These are phyloP conservation scores for Fusarium ambrosium DNA, from an alignment of 2,329 filamentous ascomycete genomes.

Conservation along the genomic window DNA sequence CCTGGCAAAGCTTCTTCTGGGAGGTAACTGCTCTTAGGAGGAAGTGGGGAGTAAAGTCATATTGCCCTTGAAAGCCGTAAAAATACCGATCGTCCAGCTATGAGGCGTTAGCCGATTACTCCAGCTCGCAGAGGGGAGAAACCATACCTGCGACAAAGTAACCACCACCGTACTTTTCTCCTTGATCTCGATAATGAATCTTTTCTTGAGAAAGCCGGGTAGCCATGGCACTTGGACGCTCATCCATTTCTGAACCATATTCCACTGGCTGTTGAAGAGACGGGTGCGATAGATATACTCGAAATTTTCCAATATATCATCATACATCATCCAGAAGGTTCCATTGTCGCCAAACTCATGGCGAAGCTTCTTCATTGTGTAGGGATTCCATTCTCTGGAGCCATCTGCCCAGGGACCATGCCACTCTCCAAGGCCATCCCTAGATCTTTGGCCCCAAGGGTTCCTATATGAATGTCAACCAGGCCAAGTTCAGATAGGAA, in stretches of 20 bases:
- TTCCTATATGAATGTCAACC: constrained; percentile 64
- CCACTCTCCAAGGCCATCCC: constrained; percentile 68
- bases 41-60: constrained; percentile 59
- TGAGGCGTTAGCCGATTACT: constrained; percentile 8
- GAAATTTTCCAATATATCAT: constrained; percentile 61
- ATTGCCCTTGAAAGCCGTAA: constrained; percentile 58
- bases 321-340: constrained; percentile 62
- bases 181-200: constrained; percentile 59
- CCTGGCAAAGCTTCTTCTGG: constrained; percentile 36
- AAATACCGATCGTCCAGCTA: constrained; percentile 63
- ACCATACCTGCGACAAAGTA: constrained; percentile 56
- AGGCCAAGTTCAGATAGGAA: constrained; percentile 3
- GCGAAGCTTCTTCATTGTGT: constrained; percentile 76
- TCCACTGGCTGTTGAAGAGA: constrained; percentile 62
- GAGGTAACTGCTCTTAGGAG: constrained; percentile 49
- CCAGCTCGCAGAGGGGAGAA: neutral
- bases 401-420: constrained; percentile 81
- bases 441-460: constrained; percentile 74
- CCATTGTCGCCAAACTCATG: constrained; percentile 79
- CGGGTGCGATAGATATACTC: constrained; percentile 61
- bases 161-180: constrained; percentile 58
- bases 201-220: constrained; percentile 59
- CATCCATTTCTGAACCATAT: constrained; percentile 60
- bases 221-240: constrained; percentile 59
- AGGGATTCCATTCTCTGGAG: constrained; percentile 79